Base-by-base conservation (phyloP, 2,329 filamentous ascomycete species). In the Neocatenulostroma microsporum region DNA sequence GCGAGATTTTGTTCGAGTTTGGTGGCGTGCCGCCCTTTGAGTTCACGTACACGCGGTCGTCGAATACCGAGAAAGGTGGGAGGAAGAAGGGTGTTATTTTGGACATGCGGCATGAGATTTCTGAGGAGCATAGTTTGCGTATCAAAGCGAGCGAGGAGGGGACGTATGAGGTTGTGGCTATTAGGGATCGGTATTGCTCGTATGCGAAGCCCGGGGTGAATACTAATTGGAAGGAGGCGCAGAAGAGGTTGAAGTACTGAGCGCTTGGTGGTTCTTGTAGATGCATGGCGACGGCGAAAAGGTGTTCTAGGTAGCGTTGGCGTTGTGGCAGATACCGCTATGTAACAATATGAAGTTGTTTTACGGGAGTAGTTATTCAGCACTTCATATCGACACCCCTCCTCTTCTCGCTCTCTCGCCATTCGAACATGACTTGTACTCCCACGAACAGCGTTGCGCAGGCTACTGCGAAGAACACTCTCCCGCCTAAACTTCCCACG, bases 11-110 rank as follows among this genome's bases (percentile, higher is more conserved):
- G 6, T 96, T 98, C 52, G 84, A 94, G 53, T 98, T 98, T 64
- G 88, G 84, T 68, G 91, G 93, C 39, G 88, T 84, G 5, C 87
- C 91, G 44, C 91, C 91, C 1, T 98, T 98, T 55, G 91, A 96
- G 63, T 98, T 96, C 58, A 95, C 89, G 39, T 96, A 94, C 61
- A 96, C 87, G 14, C 75, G 91, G 44, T 91, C 82, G 62, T 85
- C 85, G 29, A 94, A 94, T 57, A 80, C 79, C n/a, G 63, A 66
- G 41, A 86, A 80, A 65, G 82, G 82, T 1, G 52, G 62, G 2
- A 54, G 55, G 49, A 84, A 86, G 60, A 83, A 79, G 55, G 78
- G 81, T 24, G 73, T 80, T 51, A 76, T 98, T 21, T 71, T 98
- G 13, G 93, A 98, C 66, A 95, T 93, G 47, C 78, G 84, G 50